Base-by-base conservation (phyloP, 176 grass and related monocot species). In the Neostapfia colusana region DNA sequence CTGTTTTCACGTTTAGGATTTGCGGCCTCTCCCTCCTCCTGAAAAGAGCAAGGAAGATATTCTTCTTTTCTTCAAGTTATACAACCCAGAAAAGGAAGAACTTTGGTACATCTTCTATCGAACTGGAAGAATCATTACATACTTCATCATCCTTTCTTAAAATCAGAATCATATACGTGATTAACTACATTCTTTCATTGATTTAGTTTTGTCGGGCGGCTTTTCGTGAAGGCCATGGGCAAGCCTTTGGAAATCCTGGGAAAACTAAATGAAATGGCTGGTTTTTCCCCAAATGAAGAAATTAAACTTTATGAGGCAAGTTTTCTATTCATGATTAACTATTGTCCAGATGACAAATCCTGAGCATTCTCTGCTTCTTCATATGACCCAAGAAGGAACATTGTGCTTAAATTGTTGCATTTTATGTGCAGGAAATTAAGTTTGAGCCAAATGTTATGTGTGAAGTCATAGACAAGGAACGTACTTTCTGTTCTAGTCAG, bases 41-140 rank as follows among this genome's bases (percentile, higher is more conserved):
- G 84, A 86, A 70, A 98, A 98, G 81, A 65, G 84, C 40, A 94
- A 89, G 73, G 95, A 94, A 68, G 89, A 98, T 61, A 94, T 98
- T 84, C 84, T 98, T 71, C 85, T 97, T 72, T 97, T 90, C 55
- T 93, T 97, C 83, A 97, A 97, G 76, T 86, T 94, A 67, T 98
- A 94, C 82, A 79, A 92, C 44, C 87, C 95, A 20, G 89, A 94
- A 68, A 94, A 90, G 85, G 82, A 92, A 88, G 82, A 94, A 63
- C 79, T 98, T 84, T 28, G 95, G 95, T 98, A 94, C 53, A 28
- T 78, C 71, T 35, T 82, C 43, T 78, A 35, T 83, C 49, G 42
- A 51, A 71, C 23, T 70, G 62, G 50, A 9, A 49, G 4, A 28
- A 48, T 49, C 46, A 7, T 62, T 3, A 61, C 43, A 36, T 48